Evolutionary conservation across 306 rosid genomes (phyloP).

Genomic region (Inga leiocalycina): DNA sequence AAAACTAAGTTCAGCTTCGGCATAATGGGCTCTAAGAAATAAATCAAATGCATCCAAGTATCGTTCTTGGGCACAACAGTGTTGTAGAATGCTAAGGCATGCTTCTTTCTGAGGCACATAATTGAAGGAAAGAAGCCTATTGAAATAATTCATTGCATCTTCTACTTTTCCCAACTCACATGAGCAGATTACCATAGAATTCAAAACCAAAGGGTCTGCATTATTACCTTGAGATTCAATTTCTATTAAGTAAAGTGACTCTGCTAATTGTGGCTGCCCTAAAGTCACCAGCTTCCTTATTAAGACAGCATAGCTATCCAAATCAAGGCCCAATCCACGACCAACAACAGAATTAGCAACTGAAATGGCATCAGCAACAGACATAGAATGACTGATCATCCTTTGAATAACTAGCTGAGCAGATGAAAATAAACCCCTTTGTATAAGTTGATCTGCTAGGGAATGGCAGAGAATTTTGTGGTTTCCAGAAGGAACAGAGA

Average conservation of each 20-base stretch:
- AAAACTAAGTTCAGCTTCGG: slow-evolving; percentile 30
- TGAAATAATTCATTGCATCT: slow-evolving; percentile 41
- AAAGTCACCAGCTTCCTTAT: slow-evolving; percentile 39
- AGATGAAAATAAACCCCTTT: slow-evolving; percentile 34
- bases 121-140: slow-evolving; percentile 34
- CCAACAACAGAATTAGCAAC: slow-evolving; percentile 29
- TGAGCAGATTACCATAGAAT: slow-evolving; percentile 47
- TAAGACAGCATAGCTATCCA: slow-evolving; percentile 39
- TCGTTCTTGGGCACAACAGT: slow-evolving; percentile 36
- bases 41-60: slow-evolving; percentile 44
- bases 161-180: slow-evolving; percentile 48
- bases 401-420: slow-evolving; percentile 46
- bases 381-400: slow-evolving; percentile 33
- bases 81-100: slow-evolving; percentile 35
- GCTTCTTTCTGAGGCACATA: slow-evolving; percentile 37
- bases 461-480: slow-evolving; percentile 42
- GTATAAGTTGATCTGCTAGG: slow-evolving; percentile 36
- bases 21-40: slow-evolving; percentile 33
- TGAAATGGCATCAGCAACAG: slow-evolving; percentile 39
- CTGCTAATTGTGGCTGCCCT: slow-evolving; percentile 46
- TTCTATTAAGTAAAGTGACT: slow-evolving; percentile 31
- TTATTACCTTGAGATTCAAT: slow-evolving; percentile 30
- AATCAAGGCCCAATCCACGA: slow-evolving; percentile 43
- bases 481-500: slow-evolving; percentile 14
- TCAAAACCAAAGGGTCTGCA: slow-evolving; percentile 33